phyloP scores from a whole-genome alignment of 352 stramenopile genomes.

The Blastocystis sp. region DNA sequence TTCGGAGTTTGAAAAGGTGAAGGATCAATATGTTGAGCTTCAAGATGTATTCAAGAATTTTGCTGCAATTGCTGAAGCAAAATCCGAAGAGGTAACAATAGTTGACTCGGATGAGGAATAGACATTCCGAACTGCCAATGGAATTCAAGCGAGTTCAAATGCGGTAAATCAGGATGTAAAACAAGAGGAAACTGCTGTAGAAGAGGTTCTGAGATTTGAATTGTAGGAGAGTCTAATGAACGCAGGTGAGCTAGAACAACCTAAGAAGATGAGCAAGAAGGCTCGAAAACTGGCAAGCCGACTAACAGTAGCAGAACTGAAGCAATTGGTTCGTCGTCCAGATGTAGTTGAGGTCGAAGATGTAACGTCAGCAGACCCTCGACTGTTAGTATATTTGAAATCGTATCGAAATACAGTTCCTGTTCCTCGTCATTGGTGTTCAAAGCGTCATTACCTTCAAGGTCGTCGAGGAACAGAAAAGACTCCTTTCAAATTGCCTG shows the following conservation, averaged over 20 bases:
- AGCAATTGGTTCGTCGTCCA: conserved; percentile 79
- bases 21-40: conserved; percentile 44
- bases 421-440: conserved; percentile 89
- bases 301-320: conserved; percentile 87
- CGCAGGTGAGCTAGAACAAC: conserved; percentile 17
- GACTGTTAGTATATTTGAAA: conserved; percentile 89
- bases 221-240: conserved; percentile 45
- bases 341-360: conserved; percentile 93
- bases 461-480: conserved; percentile 91
- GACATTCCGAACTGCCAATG: neutral
- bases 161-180: neutral
- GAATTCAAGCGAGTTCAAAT: neutral
- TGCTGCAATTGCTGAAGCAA: conserved; percentile 18
- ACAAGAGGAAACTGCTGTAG: conserved; percentile 35
- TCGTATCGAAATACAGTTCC: conserved; percentile 86
- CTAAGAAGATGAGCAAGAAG: conserved; percentile 75
- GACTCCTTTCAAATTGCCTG: conserved; percentile 80
- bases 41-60: conserved; percentile 58
- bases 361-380: conserved; percentile 85
- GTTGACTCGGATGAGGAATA: neutral
- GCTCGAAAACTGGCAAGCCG: conserved; percentile 84
- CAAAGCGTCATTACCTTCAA: conserved; percentile 96
- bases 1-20: conserved; percentile 33
- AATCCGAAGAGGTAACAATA: neutral
- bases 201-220: neutral